Evolutionary conservation across 176 grass and related monocot species (phyloP).

Genomic region (Phoenix dactylifera): DNA sequence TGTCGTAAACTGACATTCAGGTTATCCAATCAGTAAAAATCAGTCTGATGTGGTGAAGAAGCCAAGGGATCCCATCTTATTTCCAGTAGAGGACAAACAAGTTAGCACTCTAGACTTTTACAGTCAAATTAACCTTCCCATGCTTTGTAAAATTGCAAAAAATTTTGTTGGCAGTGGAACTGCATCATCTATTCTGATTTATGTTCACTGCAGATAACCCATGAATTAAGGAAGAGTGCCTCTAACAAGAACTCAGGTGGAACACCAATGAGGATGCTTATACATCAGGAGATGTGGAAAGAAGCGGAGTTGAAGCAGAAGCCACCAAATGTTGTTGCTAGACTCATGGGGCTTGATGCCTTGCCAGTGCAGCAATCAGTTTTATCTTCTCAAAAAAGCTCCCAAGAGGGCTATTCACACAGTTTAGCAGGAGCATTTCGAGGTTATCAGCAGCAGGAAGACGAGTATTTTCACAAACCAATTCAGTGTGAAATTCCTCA

Average conservation of each 20-base stretch:
- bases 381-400: conserved; percentile 4
- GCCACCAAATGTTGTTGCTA: conserved; percentile 67
- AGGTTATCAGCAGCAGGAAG: conserved; percentile 40
- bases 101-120: conserved; percentile 16
- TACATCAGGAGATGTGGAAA: conserved; percentile 87
- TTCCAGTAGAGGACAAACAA: conserved; percentile 55
- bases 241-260: conserved; percentile 45
- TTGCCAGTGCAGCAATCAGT: conserved; percentile 33
- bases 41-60: conserved; percentile 24
- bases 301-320: conserved; percentile 42
- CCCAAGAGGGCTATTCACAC: conserved; percentile 18
- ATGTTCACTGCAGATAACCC: conserved; percentile 25
- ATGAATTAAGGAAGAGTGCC: conserved; percentile 30
- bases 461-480: conserved; percentile 24
- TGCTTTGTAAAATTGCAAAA: too few relatives aligned
- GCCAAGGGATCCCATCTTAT: conserved; percentile 22
- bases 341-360: conserved; percentile 79
- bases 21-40: conserved; percentile 45
- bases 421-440: conserved; percentile 17
- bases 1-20: conserved; percentile 16
- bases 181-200: conserved; percentile 1
- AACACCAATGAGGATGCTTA: conserved; percentile 68
- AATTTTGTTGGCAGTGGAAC: not conserved
- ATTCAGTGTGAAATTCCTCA: not conserved
- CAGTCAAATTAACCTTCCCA: too few relatives aligned